Evolutionary conservation across 2,329 filamentous ascomycete species (phyloP).

Genomic region (Exserohilum rostratum): DNA sequence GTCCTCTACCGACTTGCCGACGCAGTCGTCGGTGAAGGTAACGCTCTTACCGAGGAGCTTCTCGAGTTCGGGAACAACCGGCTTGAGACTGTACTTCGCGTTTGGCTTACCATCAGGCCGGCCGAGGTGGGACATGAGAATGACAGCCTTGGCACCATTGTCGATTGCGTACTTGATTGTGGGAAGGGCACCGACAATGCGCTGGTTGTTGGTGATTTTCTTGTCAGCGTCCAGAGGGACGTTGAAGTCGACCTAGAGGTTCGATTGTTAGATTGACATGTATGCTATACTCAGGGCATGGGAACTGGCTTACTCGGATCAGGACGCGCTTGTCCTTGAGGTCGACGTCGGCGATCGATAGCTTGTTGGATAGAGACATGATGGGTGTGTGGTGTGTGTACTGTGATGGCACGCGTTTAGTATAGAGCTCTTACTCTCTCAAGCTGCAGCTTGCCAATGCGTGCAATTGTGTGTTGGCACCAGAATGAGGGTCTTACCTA

Average conservation of each 20-base stretch:
- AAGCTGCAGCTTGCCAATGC: neutral
- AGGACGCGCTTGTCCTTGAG: conserved; percentile 98
- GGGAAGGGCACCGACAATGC: conserved; percentile 92
- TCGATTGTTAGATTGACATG: conserved; percentile 14
- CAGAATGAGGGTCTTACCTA: conserved; percentile 21
- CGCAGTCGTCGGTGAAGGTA: conserved; percentile 86
- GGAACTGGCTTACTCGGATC: conserved; percentile 75
- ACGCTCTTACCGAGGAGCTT: conserved; percentile 85
- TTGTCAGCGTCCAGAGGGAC: conserved; percentile 92
- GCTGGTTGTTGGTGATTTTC: conserved; percentile 97
- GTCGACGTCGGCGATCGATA: conserved; percentile 94
- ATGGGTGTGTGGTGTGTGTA: conserved; percentile 6
- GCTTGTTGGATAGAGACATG: conserved; percentile 99
- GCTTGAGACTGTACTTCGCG: conserved; percentile 92
- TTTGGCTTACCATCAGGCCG: conserved; percentile 90
- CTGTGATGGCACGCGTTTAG: conserved; percentile 4
- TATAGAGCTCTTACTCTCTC: neutral
- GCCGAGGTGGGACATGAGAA: conserved; percentile 98
- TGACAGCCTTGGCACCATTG: conserved; percentile 86
- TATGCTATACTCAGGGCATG: conserved; percentile 20
- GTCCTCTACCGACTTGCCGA: conserved; percentile 88
- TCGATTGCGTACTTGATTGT: conserved; percentile 95
- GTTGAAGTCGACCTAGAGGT: conserved; percentile 93
- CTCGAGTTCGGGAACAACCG: conserved; percentile 89
- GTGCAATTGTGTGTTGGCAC: conserved; percentile 7